Conservation (phyloP, 2,329 filamentous ascomycete species). For the Sporothrix protearum region DNA sequence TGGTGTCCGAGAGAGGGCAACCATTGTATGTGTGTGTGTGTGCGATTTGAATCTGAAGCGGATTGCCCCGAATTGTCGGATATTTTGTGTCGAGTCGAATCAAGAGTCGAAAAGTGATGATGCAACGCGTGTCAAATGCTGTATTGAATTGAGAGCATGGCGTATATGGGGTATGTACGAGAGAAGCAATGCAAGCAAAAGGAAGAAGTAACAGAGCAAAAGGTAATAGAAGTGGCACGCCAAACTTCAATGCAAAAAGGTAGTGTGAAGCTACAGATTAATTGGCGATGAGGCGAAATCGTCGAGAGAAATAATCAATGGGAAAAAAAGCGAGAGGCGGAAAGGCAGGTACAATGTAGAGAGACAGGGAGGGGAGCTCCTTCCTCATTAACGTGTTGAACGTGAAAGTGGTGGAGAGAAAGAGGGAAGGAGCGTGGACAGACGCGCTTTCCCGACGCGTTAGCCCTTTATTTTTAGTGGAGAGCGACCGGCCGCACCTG, state of each 20-base stretch:
- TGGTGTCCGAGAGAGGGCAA: constrained; percentile 27
- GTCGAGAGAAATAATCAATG: not conserved
- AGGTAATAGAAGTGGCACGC: constrained; percentile 4
- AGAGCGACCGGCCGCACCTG: constrained; percentile 12
- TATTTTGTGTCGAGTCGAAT: not conserved
- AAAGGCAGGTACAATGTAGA: not conserved
- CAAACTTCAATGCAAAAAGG: not conserved
- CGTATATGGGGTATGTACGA: not conserved
- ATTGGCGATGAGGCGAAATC: not conserved
- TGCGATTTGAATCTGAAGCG: not conserved
- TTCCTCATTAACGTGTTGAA: not conserved
- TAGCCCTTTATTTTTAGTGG: constrained; percentile 17
- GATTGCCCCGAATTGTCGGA: not conserved
- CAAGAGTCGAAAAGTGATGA: not conserved
- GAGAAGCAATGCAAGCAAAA: constrained; percentile 13
- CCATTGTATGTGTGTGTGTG: constrained; percentile 21
- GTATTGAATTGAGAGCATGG: not conserved
- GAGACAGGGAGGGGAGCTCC: constrained; percentile 11
- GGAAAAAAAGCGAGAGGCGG: not conserved
- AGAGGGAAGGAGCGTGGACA: constrained; percentile 8
- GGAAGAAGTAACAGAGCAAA: not conserved
- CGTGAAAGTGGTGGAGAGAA: not conserved
- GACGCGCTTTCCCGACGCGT: constrained; percentile 24
- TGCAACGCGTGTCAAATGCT: constrained; percentile 3
- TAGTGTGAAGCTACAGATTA: not conserved